phyloP scores from a whole-genome alignment of 2,329 filamentous ascomycete genomes.

The Esteya vermicola region DNA sequence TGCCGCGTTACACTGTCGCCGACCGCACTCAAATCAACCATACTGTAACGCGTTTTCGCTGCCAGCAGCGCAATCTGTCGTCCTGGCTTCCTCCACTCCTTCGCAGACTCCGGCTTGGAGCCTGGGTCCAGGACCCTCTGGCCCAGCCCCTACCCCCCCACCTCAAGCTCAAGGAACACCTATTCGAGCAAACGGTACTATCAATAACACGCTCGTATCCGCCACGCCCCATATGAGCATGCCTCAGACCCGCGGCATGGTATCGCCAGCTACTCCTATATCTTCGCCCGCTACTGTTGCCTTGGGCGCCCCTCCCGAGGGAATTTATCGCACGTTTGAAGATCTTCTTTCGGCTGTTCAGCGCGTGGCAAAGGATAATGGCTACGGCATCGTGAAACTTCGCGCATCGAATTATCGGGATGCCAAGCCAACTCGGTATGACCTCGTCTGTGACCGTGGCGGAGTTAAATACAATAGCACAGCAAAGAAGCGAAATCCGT shows the following conservation, averaged over 20 bases:
- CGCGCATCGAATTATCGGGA: conserved; percentile 50
- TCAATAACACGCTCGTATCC: neutral
- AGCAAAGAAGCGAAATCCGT: conserved; percentile 49
- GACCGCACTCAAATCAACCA: neutral
- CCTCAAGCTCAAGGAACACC: conserved; percentile 9
- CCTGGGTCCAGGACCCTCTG: conserved; percentile 7
- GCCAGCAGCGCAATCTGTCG: conserved; percentile 8
- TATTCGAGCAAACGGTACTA: conserved; percentile 6
- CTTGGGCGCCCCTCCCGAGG: conserved; percentile 42
- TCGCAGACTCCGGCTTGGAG: conserved; percentile 10
- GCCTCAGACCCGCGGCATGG: conserved; percentile 11
- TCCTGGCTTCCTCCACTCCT: conserved; percentile 11
- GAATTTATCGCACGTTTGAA: conserved; percentile 45
- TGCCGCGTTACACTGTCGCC: neutral
- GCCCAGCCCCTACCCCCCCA: conserved; percentile 1
- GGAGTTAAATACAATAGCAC: conserved; percentile 52
- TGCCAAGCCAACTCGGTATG: conserved; percentile 46
- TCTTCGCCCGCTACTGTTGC: conserved; percentile 23
- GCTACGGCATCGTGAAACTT: conserved; percentile 48
- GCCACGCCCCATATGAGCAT: conserved; percentile 7
- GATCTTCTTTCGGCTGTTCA: conserved; percentile 44
- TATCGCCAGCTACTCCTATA: conserved; percentile 13
- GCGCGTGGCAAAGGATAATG: conserved; percentile 45
- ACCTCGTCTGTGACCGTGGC: conserved; percentile 47
- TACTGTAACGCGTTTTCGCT: neutral